Conservation (phyloP, 2,329 filamentous ascomycete species). For the Myrmaecium sp. region DNA sequence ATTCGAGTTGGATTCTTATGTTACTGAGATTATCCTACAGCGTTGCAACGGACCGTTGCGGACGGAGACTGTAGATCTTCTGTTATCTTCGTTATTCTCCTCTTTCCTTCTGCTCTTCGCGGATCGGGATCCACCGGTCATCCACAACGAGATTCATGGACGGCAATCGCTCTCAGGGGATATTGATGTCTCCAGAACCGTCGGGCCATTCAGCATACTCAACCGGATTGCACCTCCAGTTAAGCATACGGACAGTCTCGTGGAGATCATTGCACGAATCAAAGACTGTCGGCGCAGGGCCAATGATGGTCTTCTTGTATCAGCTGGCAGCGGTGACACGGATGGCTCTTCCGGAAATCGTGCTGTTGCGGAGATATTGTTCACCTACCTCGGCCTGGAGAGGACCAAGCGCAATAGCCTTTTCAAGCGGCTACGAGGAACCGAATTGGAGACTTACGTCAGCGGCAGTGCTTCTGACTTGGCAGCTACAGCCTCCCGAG, state of each 20-base stretch:
- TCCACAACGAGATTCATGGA: slow-evolving; percentile 10
- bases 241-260: slow-evolving; percentile 1
- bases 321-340: slow-evolving; percentile 1
- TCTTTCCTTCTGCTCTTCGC: slow-evolving; percentile 2
- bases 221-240: too few relatives aligned
- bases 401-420: slow-evolving; percentile 8
- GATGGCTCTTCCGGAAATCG: too few relatives aligned
- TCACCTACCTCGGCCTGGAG: slow-evolving; percentile 38
- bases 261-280: slow-evolving; percentile 1
- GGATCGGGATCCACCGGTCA: neutral
- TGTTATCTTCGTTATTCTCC: slow-evolving; percentile 1
- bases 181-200: slow-evolving; percentile 10
- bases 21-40: slow-evolving; percentile 10
- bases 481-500: slow-evolving; percentile 29
- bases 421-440: too few relatives aligned
- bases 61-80: slow-evolving; percentile 2
- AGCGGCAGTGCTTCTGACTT: too few relatives aligned
- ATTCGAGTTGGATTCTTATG: slow-evolving; percentile 14
- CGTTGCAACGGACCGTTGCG: neutral
- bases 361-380: slow-evolving; percentile 39
- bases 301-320: too few relatives aligned
- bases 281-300: too few relatives aligned
- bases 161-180: slow-evolving; percentile 8
- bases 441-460: too few relatives aligned
- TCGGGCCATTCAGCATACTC: slow-evolving; percentile 14